A percentile compares a stretch with the other conserved stretches of the same genome.
Conservation (phyloP, 768 basidiomycete species). For the Antrodiella citrinella region DNA sequence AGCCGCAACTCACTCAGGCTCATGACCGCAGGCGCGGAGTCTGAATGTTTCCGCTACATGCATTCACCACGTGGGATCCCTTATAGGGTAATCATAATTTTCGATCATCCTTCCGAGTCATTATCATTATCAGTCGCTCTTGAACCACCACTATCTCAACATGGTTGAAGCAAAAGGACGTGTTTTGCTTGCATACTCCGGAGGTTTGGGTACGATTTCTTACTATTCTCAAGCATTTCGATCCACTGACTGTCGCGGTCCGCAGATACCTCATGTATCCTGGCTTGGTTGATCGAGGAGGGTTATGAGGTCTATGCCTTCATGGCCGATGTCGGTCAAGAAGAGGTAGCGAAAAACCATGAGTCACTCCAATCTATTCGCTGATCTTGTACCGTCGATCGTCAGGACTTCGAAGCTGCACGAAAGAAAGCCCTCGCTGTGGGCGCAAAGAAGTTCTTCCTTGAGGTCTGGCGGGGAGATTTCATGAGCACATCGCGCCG, state of each 20-base stretch:
- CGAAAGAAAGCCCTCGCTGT: constrained; percentile 81
- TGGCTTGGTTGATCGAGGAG: constrained; percentile 97
- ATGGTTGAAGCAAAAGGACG: constrained; percentile 55
- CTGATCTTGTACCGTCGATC: neutral
- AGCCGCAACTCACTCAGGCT: too few species aligned
- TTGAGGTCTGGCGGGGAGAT: constrained; percentile 72
- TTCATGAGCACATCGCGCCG: too few species aligned
- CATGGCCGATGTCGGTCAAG: constrained; percentile 94
- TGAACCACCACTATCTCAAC: constrained; percentile 1
- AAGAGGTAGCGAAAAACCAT: constrained; percentile 46
- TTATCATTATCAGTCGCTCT: neutral
- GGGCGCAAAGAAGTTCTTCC: constrained; percentile 94
- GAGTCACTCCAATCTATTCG: too few species aligned
- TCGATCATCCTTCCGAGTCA: neutral
- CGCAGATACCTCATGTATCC: constrained; percentile 95
- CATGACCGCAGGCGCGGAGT: too few species aligned
- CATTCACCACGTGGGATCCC: neutral
- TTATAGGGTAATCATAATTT: neutral
- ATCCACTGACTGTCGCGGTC: neutral
- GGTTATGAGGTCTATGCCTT: constrained; percentile 96
- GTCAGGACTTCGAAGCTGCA: constrained; percentile 88
- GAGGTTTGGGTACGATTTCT: constrained; percentile 74
- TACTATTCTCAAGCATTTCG: neutral
- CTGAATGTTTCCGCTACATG: too few species aligned
- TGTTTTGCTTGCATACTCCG: constrained; percentile 96